These are phyloP conservation scores for Tetrahymena elliotti DNA, from an alignment of 73 alveolate species.

Conservation along the genomic window DNA sequence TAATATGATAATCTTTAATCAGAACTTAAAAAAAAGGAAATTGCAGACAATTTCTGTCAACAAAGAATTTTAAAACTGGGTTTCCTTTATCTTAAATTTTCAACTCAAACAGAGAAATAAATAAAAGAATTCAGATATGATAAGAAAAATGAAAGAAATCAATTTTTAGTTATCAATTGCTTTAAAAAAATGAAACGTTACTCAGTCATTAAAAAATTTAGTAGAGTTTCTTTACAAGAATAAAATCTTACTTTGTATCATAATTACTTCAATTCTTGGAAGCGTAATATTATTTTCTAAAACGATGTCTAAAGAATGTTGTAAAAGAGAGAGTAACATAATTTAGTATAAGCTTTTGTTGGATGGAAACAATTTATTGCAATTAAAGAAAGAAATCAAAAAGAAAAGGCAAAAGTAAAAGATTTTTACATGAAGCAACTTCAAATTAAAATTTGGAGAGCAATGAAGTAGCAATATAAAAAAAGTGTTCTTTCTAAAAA, in stretches of 20 bases:
- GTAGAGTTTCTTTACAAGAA: neutral
- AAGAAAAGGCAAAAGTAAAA: neutral
- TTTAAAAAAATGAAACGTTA: neutral
- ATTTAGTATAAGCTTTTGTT: neutral
- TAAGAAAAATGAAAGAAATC: neutral
- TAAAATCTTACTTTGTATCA: neutral
- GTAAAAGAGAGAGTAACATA: neutral
- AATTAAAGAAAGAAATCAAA: neutral
- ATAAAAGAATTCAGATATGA: neutral
- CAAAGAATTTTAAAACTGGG: neutral
- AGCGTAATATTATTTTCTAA: neutral
- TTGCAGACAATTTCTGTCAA: neutral
- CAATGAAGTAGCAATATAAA: neutral
- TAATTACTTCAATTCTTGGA: neutral
- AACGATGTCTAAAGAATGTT: neutral
- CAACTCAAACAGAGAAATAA: neutral
- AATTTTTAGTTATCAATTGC: neutral
- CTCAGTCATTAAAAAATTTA: neutral
- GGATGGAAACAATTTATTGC: neutral
- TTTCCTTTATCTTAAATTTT: neutral
- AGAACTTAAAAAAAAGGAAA: neutral
- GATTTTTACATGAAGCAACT: neutral
- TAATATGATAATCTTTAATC: neutral
- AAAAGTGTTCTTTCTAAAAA: neutral
- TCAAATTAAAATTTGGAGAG: neutral